A percentile compares a stretch with the other conserved stretches of the same genome.
Evolutionary conservation across 768 basidiomycete species (phyloP).

Genomic region (Kwoniella pini): DNA sequence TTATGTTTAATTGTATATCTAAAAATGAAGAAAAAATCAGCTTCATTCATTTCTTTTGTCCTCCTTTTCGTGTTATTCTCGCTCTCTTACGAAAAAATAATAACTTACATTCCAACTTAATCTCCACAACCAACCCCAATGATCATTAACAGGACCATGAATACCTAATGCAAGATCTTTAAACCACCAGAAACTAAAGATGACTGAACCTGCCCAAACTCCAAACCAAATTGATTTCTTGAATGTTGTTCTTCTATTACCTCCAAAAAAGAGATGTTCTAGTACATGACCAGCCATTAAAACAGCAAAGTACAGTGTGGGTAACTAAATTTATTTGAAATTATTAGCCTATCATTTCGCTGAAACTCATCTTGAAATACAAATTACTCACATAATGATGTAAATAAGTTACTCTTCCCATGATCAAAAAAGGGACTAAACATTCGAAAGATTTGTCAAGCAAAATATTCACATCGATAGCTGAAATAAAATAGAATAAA

Average conservation of each 20-base stretch:
- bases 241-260: slow-evolving; percentile 55
- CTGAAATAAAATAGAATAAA: neutral
- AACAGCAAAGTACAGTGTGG: slow-evolving; percentile 95
- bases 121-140: slow-evolving; percentile 79
- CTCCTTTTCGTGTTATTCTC: too few relatives aligned
- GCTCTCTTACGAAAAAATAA: neutral
- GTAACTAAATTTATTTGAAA: too few relatives aligned
- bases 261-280: slow-evolving; percentile 89
- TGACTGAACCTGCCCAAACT: slow-evolving; percentile 62
- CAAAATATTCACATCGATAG: too few relatives aligned
- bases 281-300: slow-evolving; percentile 85
- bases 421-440: slow-evolving; percentile 93
- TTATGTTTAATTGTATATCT: too few relatives aligned
- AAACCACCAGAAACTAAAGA: slow-evolving; percentile 95
- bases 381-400: slow-evolving; percentile 83
- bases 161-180: slow-evolving; percentile 85
- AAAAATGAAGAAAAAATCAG: too few relatives aligned
- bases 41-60: too few relatives aligned
- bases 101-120: slow-evolving; percentile 58
- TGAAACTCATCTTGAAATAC: neutral
- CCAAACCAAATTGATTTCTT: slow-evolving; percentile 76
- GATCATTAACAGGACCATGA: slow-evolving; percentile 77
- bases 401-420: slow-evolving; percentile 90
- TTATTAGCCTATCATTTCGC: neutral
- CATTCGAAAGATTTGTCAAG: too few relatives aligned